Percentiles rank a stretch among this genome's conserved stretches.
Evolutionary conservation across 257 asterid genomes (phyloP).

Genomic region (Leptodermis oblonga): DNA sequence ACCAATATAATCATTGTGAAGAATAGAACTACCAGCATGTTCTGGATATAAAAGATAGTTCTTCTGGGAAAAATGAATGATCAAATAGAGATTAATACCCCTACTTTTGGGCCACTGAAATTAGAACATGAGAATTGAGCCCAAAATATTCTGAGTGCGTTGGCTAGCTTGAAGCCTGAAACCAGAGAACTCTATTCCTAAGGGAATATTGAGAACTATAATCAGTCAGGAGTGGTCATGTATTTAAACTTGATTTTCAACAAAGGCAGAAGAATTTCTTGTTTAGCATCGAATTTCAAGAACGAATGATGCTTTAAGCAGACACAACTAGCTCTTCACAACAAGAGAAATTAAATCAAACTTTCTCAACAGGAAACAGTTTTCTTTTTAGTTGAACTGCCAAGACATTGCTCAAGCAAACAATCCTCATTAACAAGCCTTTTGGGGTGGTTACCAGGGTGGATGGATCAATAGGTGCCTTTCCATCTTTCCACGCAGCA

Average conservation of each 20-base stretch:
- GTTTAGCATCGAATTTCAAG: not conserved
- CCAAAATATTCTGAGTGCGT: not conserved
- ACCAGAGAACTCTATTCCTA: not conserved
- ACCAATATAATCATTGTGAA: not conserved
- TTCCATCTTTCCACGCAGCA: constrained; percentile 99
- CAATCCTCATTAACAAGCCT: not conserved
- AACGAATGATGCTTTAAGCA: not conserved
- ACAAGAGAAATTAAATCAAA: not conserved
- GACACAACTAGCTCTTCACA: not conserved
- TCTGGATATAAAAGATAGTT: not conserved
- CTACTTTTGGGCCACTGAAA: constrained; percentile 1
- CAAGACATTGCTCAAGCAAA: not conserved
- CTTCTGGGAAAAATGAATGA: not conserved
- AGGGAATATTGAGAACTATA: not conserved
- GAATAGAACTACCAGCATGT: not conserved
- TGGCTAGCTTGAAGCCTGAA: not conserved
- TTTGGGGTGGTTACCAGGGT: constrained; percentile 65
- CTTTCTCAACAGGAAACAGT: not conserved
- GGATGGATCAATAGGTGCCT: constrained; percentile 98
- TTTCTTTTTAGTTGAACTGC: not conserved
- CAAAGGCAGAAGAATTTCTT: not conserved
- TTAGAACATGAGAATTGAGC: not conserved
- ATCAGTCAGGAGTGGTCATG: not conserved
- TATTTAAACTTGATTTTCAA: not conserved
- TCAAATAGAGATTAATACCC: not conserved